Conservation (phyloP, 1,284 basidiomycete species). For the Microbotryum lychnidis-dioicae region DNA sequence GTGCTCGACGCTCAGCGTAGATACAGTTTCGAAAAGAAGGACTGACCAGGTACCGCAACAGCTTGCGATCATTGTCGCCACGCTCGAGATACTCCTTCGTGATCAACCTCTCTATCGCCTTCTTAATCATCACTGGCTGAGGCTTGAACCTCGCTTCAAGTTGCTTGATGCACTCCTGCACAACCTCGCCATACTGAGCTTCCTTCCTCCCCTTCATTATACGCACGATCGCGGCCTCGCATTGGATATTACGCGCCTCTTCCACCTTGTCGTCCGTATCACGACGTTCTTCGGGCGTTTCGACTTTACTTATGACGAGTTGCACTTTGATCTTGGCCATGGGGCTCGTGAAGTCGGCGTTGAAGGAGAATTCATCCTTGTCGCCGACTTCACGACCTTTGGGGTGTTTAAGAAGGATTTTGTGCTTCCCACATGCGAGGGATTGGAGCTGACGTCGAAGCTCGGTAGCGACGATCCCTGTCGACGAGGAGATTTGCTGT, state of each 20-base stretch:
- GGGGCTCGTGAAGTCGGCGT: slow-evolving; percentile 65
- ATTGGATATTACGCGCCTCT: slow-evolving; percentile 82
- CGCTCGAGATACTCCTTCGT: slow-evolving; percentile 49
- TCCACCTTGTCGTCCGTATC: slow-evolving; percentile 87
- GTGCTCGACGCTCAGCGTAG: no score
- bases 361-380: slow-evolving; percentile 82
- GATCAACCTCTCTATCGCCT: slow-evolving; percentile 85
- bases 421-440: slow-evolving; percentile 93
- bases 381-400: slow-evolving; percentile 69
- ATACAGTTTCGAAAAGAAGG: no score
- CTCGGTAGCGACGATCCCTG: slow-evolving; percentile 65
- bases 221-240: slow-evolving; percentile 94
- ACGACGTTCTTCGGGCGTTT: slow-evolving; percentile 75
- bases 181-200: slow-evolving; percentile 78
- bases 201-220: slow-evolving; percentile 96
- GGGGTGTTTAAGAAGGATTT: slow-evolving; percentile 85
- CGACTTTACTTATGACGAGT: slow-evolving; percentile 77
- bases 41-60: slow-evolving; percentile 31
- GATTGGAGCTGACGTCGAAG: slow-evolving; percentile 88
- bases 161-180: slow-evolving; percentile 85
- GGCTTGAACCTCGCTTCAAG: slow-evolving; percentile 77
- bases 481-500: slow-evolving; percentile 52
- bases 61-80: slow-evolving; percentile 33
- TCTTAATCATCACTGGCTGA: slow-evolving; percentile 79
- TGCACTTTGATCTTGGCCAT: slow-evolving; percentile 90